A percentile compares a stretch with the other conserved stretches of the same genome.
phyloP scores from a whole-genome alignment of 495 filamentous ascomycete species.

The Xylaria intraflava region DNA sequence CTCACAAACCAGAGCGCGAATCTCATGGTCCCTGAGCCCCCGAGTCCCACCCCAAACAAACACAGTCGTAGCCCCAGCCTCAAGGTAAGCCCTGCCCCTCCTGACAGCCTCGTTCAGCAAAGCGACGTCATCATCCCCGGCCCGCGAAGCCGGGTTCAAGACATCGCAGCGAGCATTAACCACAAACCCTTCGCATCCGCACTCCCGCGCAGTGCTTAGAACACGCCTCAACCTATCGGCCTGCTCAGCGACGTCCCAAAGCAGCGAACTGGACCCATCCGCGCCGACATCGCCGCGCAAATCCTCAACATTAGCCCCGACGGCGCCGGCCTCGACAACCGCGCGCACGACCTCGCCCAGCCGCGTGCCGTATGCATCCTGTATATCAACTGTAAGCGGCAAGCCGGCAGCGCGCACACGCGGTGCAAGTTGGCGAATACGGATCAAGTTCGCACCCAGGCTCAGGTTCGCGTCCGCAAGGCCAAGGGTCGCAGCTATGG shows the following conservation, averaged over 20 bases:
- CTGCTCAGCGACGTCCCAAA: not conserved
- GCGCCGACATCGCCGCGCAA: not conserved
- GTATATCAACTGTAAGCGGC: conserved; percentile 40
- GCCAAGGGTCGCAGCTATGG: conserved; percentile 36
- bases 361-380: conserved; percentile 39
- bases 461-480: conserved; percentile 36
- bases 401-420: conserved; percentile 11
- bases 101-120: conserved; percentile 32
- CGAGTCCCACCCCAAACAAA: conserved; percentile 44
- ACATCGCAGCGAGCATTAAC: not conserved
- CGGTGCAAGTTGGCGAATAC: conserved; percentile 15
- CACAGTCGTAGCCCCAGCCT: conserved; percentile 37
- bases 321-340: not conserved
- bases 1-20: conserved; percentile 12
- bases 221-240: not conserved
- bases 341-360: conserved; percentile 20
- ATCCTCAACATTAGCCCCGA: conserved; percentile 2
- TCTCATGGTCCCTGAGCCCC: conserved; percentile 23
- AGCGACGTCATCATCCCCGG: not conserved
- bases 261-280: no score
- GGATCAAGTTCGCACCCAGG: conserved; percentile 25
- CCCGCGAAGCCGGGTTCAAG: not conserved
- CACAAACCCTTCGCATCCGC: not conserved
- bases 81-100: conserved; percentile 38
- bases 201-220: not conserved